Conservation (phyloP, 2,329 filamentous ascomycete species). For the Monilinia fructigena region DNA sequence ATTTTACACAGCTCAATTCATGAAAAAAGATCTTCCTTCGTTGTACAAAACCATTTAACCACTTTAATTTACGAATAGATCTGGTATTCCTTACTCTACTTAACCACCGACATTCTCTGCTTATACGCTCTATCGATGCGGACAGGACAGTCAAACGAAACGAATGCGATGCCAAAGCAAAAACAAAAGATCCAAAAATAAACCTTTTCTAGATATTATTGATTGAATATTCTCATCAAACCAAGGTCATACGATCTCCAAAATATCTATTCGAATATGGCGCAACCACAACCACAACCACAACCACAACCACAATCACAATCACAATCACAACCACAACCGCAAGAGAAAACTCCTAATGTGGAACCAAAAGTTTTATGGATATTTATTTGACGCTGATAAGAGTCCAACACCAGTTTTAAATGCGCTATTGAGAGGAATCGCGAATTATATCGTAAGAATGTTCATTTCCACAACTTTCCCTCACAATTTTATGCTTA, state of each 20-base stretch:
- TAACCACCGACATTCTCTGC: background rate
- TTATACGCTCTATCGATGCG: conserved; percentile 17
- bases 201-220: conserved; percentile 3
- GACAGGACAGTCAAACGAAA: conserved; percentile 5
- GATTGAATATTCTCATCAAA: conserved; percentile 5
- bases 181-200: background rate
- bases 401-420: conserved; percentile 67
- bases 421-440: conserved; percentile 65
- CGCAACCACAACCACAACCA: conserved; percentile 18
- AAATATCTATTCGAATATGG: conserved; percentile 24
- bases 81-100: background rate
- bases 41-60: conserved; percentile 1
- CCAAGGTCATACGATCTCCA: background rate
- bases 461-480: background rate
- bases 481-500: conserved; percentile 11
- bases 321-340: conserved; percentile 20
- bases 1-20: conserved; percentile 17
- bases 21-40: conserved; percentile 5
- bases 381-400: conserved; percentile 65
- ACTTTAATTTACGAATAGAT: conserved; percentile 14
- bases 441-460: conserved; percentile 70
- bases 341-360: conserved; percentile 28
- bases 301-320: conserved; percentile 25
- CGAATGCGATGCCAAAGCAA: conserved; percentile 17
- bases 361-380: conserved; percentile 49